These are phyloP conservation scores for Exobasidium cylindrosporum DNA, from an alignment of 1,284 basidiomycete species.

Conservation along the genomic window DNA sequence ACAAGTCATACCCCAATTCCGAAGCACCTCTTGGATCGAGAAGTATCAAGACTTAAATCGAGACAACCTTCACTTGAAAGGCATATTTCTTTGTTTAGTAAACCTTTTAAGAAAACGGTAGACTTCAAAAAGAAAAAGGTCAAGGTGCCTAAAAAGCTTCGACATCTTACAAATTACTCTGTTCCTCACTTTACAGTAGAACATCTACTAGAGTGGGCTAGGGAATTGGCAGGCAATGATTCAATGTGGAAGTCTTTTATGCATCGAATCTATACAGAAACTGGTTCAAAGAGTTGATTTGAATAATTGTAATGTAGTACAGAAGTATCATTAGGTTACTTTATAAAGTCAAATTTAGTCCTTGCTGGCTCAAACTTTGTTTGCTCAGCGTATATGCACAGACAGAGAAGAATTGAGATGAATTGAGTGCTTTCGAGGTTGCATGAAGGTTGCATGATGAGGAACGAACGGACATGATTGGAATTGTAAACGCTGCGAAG, in stretches of 20 bases:
- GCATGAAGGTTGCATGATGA: no score
- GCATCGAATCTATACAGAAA: conserved; percentile 11
- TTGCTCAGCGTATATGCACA: no score
- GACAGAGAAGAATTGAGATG: no score
- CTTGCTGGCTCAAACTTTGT: no score
- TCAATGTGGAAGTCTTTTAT: conserved; percentile 4
- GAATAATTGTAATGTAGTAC: no score
- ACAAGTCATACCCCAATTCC: conserved; percentile 59
- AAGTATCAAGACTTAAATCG: conserved; percentile 51
- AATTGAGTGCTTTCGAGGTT: no score
- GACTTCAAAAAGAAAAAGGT: neutral
- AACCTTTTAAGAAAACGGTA: neutral
- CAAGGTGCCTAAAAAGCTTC: conserved; percentile 43
- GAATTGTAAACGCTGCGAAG: neutral
- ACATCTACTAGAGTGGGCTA: conserved; percentile 63
- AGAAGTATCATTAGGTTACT: no score
- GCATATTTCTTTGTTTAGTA: conserved; percentile 1
- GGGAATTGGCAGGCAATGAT: conserved; percentile 9
- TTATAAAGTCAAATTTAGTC: no score
- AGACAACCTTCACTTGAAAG: conserved; percentile 55
- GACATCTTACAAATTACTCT: conserved; percentile 70
- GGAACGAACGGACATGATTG: no score
- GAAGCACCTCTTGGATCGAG: conserved; percentile 64
- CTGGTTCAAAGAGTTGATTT: no score
- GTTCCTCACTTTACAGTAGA: conserved; percentile 71